Evolutionary conservation across 495 filamentous ascomycete species (phyloP), one percentile per base, ranked within the genome.

Genomic region (Lophiotrema nucula): DNA sequence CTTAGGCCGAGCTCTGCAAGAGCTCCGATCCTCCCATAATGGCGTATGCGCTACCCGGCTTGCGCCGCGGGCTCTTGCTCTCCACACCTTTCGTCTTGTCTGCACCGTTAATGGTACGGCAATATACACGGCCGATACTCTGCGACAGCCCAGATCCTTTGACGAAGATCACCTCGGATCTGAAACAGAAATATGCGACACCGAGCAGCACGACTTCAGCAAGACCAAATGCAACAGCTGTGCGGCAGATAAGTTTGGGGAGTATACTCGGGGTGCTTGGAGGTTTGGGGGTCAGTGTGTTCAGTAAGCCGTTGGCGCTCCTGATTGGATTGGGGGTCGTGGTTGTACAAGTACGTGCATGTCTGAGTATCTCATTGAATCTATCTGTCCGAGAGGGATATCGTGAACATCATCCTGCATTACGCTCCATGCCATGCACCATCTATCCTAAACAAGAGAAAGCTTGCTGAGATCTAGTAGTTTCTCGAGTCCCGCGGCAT

Each of bases 401-500:
- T n/a, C n/a, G n/a, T n/a, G n/a, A n/a, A n/a, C n/a, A n/a, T n/a
- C n/a, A n/a, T n/a, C n/a, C n/a, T n/a, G n/a, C n/a, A n/a, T n/a
- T 15, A 35, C 15, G 31, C 31, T 35, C 31, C 31, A 8, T 15
- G 8, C 15, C 31, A 15, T 35, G 31, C 8, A 35, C 15, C 31
- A 8, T 15, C 31, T 8, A 35, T 35, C 8, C 31, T 8, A 15
- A 35, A 8, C 8, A 8, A 35, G 31, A 35, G 31, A 35, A 35
- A 35, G 15, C 31, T 35, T 8, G 15, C 31, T 35, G 31, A 35
- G n/a, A n/a, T 15, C 15, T 35, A 8, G 31, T 62, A 92, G 85
- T 84, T 81, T 60, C 81, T 87, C 33, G 83, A 88, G 23, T 81
- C 79, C 37, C 85, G 85, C 57, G 90, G 90, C 15, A 84, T 92